These are phyloP conservation scores for Arachnomyces sp. DNA, from an alignment of 2,329 filamentous ascomycete genomes.

Conservation along the genomic window DNA sequence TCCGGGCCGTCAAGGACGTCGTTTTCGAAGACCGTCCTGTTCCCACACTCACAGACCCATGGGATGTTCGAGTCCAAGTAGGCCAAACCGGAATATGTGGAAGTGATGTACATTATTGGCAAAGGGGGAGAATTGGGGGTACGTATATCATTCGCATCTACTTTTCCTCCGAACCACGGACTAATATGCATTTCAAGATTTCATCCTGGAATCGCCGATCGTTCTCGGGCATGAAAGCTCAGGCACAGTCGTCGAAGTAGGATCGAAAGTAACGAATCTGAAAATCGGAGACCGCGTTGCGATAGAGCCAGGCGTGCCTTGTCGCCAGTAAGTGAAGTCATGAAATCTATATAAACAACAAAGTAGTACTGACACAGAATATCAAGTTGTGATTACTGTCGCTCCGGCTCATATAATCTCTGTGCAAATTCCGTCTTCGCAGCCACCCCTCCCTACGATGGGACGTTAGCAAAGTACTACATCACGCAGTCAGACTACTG, in stretches of 20 bases:
- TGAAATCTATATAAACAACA: no score
- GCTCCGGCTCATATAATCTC: slow-evolving; percentile 90
- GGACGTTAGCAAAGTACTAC: slow-evolving; percentile 81
- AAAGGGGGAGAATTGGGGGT: slow-evolving; percentile 39
- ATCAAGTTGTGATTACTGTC: slow-evolving; percentile 71
- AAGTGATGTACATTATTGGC: slow-evolving; percentile 36
- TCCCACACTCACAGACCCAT: slow-evolving; percentile 26
- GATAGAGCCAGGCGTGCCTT: slow-evolving; percentile 89
- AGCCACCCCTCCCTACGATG: slow-evolving; percentile 81
- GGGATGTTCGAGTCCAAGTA: slow-evolving; percentile 38
- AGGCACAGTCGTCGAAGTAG: slow-evolving; percentile 62
- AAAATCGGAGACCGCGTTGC: slow-evolving; percentile 85
- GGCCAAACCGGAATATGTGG: slow-evolving; percentile 41
- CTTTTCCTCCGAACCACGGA: no score
- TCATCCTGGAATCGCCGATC: slow-evolving; percentile 27
- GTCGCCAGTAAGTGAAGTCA: slow-evolving; percentile 48
- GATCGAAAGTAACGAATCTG: slow-evolving; percentile 64
- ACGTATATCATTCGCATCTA: slow-evolving; percentile 26
- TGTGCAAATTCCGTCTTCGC: slow-evolving; percentile 80
- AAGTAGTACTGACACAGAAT: background rate
- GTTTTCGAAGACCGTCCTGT: slow-evolving; percentile 38
- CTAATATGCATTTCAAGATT: no score
- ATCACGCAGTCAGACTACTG: slow-evolving; percentile 93
- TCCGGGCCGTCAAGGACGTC: slow-evolving; percentile 38
- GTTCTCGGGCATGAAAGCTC: slow-evolving; percentile 91